A percentile compares a stretch with the other conserved stretches of the same genome.
Evolutionary conservation across 176 grass and related monocot species (phyloP).

Genomic region (Echinochloa phyllopogon): DNA sequence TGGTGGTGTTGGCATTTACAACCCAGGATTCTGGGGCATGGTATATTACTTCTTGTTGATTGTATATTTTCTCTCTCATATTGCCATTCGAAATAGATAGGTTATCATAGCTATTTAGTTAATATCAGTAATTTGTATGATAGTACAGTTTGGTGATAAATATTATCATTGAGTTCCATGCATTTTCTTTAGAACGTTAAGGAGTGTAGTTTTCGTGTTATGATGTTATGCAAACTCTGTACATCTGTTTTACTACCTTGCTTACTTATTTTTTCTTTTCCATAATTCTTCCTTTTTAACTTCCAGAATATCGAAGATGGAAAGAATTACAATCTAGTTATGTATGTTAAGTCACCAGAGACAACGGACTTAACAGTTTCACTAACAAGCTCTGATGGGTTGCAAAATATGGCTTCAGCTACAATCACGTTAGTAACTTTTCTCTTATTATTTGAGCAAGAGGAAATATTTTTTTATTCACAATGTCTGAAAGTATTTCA

Average conservation of each 20-base stretch:
- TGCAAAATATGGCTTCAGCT: constrained; percentile 60
- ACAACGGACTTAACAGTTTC: constrained; percentile 61
- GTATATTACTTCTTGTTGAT: constrained; percentile 39
- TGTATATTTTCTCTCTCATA: not conserved
- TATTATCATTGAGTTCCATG: not conserved
- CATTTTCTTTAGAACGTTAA: not conserved
- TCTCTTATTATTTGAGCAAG: not conserved
- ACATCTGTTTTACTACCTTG: not conserved
- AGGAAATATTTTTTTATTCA: constrained; percentile 7
- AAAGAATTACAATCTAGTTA: constrained; percentile 77
- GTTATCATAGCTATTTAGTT: not conserved
- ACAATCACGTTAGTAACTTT: constrained; percentile 61
- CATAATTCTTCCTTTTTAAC: constrained; percentile 30
- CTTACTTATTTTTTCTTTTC: not conserved
- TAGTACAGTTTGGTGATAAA: no score
- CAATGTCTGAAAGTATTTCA: not conserved
- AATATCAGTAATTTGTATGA: constrained; percentile 1
- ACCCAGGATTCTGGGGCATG: constrained; percentile 98
- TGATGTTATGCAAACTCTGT: not conserved
- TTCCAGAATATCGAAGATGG: constrained; percentile 94
- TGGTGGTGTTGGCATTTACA: constrained; percentile 88
- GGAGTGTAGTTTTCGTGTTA: not conserved
- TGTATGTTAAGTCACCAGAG: constrained; percentile 69
- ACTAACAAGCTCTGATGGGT: constrained; percentile 65
- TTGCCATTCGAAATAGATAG: constrained; percentile 13